phyloP scores from a whole-genome alignment of 192 early-diverging fungal species.

The Coemansia biformis region DNA sequence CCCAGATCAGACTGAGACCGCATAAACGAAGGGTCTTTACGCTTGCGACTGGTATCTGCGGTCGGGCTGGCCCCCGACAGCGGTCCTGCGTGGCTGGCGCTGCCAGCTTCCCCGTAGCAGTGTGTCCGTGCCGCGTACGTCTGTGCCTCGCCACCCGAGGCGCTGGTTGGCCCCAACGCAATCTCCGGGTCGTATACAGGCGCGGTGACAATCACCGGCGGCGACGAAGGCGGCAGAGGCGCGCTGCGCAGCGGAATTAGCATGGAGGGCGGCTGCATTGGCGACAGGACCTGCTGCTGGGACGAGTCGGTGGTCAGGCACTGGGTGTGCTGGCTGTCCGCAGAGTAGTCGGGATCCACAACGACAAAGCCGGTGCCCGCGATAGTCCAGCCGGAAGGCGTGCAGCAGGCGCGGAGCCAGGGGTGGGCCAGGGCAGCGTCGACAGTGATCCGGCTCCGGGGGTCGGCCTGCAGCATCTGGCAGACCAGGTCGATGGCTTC shows the following conservation, averaged over 20 bases:
- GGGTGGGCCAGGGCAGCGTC: conserved; percentile 53
- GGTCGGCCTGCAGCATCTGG: conserved; percentile 50
- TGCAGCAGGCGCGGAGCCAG: conserved; percentile 46
- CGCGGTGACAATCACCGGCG: conserved; percentile 2
- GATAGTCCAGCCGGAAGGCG: conserved; percentile 24
- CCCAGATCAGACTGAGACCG: conserved; percentile 47
- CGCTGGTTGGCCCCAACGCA: conserved; percentile 8
- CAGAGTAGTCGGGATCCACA: conserved; percentile 32
- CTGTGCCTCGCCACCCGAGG: conserved; percentile 20
- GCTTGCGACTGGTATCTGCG: conserved; percentile 20
- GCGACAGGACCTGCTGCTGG: conserved; percentile 1
- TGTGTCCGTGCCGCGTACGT: background rate
- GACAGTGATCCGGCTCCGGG: conserved; percentile 48
- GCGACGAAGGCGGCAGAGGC: conserved; percentile 24
- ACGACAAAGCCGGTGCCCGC: conserved; percentile 30
- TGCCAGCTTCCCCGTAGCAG: background rate
- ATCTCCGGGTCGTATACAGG: conserved; percentile 6
- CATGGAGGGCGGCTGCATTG: background rate
- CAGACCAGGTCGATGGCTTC: conserved; percentile 55
- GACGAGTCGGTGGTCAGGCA: conserved; percentile 40
- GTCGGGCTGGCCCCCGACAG: too few species aligned
- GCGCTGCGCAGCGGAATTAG: too few species aligned
- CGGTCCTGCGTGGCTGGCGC: background rate
- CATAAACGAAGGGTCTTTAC: conserved; percentile 49
- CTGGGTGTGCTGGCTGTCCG: conserved; percentile 45